Conservation (phyloP, 1,284 basidiomycete genomes). For the Hemileia vastatrix region DNA sequence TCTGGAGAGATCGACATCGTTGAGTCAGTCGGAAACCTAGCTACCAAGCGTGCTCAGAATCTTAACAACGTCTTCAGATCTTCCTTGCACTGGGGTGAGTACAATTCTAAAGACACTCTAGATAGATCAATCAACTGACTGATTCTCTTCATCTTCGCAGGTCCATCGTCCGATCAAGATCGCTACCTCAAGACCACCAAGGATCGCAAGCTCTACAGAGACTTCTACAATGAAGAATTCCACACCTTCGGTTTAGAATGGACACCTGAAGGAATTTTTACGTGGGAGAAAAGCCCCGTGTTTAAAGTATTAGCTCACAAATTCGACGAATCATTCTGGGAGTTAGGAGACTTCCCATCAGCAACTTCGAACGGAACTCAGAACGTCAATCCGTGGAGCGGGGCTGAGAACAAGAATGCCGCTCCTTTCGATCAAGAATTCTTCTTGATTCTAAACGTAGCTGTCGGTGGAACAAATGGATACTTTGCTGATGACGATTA, state of each 20-base stretch:
- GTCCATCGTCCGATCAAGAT: conserved; percentile 60
- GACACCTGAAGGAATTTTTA: conserved; percentile 62
- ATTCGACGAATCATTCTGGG: conserved; percentile 65
- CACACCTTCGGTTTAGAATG: conserved; percentile 73
- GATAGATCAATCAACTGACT: background rate
- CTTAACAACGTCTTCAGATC: conserved; percentile 63
- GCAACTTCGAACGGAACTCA: conserved; percentile 62
- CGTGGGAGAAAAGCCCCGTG: conserved; percentile 53
- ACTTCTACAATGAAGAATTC: conserved; percentile 59
- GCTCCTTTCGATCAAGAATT: conserved; percentile 81
- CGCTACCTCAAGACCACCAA: conserved; percentile 63
- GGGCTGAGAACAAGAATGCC: conserved; percentile 52
- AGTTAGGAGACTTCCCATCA: conserved; percentile 62
- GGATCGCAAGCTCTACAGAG: conserved; percentile 33
- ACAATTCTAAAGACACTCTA: too few species aligned
- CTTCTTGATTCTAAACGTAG: conserved; percentile 69
- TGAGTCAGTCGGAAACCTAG: conserved; percentile 63
- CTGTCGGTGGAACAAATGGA: conserved; percentile 71
- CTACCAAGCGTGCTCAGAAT: too few species aligned
- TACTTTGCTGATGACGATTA: conserved; percentile 74
- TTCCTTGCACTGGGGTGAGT: conserved; percentile 80
- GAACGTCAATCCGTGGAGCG: too few species aligned
- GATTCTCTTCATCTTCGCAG: background rate
- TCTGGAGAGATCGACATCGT: conserved; percentile 68
- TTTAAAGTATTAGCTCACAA: conserved; percentile 57